Percentiles rank a stretch among this genome's conserved stretches.
phyloP scores from a whole-genome alignment of 306 rosid genomes.

The Dryas alaskensis region DNA sequence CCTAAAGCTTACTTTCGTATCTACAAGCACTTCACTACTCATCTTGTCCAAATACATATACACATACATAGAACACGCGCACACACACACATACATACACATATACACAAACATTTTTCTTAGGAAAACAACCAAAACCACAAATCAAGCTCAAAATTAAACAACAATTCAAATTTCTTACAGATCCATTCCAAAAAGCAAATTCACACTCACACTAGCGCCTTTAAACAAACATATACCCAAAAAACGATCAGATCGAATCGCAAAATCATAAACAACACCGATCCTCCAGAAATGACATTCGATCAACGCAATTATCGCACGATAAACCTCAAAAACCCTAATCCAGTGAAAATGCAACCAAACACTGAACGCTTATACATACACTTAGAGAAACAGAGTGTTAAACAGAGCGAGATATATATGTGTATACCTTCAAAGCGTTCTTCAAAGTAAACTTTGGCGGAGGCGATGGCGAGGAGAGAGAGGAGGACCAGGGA shows the following conservation, averaged over 20 bases:
- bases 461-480: constrained; percentile 66
- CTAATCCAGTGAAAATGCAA: constrained; percentile 23
- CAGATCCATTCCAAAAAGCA: constrained; percentile 46
- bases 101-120: neutral
- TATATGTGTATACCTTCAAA: constrained; percentile 61
- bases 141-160: neutral
- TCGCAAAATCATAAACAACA: constrained; percentile 13
- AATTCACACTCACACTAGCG: constrained; percentile 17
- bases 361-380: constrained; percentile 24
- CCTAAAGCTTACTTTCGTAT: neutral
- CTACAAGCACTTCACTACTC: neutral
- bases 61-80: neutral
- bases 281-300: constrained; percentile 27
- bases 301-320: constrained; percentile 8
- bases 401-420: neutral
- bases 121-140: neutral
- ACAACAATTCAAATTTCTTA: neutral
- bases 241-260: constrained; percentile 38
- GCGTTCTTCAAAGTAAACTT: constrained; percentile 89
- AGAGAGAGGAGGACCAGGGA: constrained; percentile 57
- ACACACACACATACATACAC: neutral
- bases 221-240: neutral
- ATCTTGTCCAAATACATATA: neutral
- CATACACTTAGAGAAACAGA: constrained; percentile 8
- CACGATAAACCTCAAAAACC: constrained; percentile 8